A percentile compares a stretch with the other conserved stretches of the same genome.
Conservation (phyloP, 2,329 filamentous ascomycete genomes). For the Aspergillus terreus region DNA sequence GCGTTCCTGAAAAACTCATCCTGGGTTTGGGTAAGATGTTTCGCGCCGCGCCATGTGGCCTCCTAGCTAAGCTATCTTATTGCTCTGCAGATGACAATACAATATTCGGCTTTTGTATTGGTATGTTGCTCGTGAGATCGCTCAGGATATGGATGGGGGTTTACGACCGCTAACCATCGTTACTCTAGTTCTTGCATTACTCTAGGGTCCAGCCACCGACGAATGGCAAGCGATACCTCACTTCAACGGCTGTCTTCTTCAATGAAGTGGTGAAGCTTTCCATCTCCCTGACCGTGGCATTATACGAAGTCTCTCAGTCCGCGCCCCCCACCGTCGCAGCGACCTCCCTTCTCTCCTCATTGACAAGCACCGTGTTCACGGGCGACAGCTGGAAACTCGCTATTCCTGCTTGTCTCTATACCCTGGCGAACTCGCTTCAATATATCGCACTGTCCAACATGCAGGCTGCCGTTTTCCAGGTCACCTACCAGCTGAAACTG, state of each 20-base stretch:
- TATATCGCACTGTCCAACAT: conserved; percentile 89
- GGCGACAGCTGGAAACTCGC: conserved; percentile 94
- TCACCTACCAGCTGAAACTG: conserved; percentile 92
- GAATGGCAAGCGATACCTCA: conserved; percentile 82
- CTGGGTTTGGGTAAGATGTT: conserved; percentile 38
- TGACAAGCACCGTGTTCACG: conserved; percentile 77
- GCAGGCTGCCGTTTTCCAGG: conserved; percentile 88
- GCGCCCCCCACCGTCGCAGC: conserved; percentile 75
- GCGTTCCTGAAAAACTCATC: conserved; percentile 30
- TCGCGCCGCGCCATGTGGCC: not conserved
- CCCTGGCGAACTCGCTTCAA: conserved; percentile 87
- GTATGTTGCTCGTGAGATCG: conserved; percentile 25
- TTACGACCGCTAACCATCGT: conserved; percentile 9
- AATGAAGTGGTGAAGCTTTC: conserved; percentile 89
- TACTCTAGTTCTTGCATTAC: conserved; percentile 78
- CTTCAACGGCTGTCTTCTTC: conserved; percentile 89
- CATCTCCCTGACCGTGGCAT: conserved; percentile 78
- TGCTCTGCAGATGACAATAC: conserved; percentile 36
- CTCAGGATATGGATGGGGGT: not conserved
- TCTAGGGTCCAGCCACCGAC: conserved; percentile 86
- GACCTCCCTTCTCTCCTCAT: conserved; percentile 73
- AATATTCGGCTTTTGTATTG: conserved; percentile 43
- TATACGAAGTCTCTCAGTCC: conserved; percentile 79
- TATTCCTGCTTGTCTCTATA: conserved; percentile 83
- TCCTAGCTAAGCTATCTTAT: conserved; percentile 4